These are phyloP conservation scores for Malus hybrid DNA, from an alignment of 331 rosid genomes.

Conservation along the genomic window DNA sequence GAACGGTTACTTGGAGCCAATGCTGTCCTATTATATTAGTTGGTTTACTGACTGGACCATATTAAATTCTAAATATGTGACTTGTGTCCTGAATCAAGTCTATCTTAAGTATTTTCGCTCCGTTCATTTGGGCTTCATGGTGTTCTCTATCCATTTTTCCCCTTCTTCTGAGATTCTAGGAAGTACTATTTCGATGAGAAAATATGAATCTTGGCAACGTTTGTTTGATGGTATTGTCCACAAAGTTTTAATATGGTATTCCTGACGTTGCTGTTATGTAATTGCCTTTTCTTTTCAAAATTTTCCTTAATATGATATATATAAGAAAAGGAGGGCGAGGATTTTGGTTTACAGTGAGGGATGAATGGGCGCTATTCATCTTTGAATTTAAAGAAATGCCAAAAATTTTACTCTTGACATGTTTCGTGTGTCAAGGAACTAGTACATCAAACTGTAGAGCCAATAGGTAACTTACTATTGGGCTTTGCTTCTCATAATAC, in stretches of 20 bases:
- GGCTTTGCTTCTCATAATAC: background rate
- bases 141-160: background rate
- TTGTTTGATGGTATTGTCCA: background rate
- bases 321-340: background rate
- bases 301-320: background rate
- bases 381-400: background rate
- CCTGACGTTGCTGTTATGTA: background rate
- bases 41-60: background rate
- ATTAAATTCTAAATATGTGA: background rate
- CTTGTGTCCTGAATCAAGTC: background rate
- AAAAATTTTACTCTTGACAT: background rate
- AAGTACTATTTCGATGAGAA: background rate
- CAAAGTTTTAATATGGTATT: background rate
- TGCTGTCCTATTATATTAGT: background rate
- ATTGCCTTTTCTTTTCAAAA: background rate
- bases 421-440: background rate
- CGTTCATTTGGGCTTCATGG: background rate
- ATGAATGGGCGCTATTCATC: background rate
- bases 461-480: background rate
- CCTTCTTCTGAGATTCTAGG: background rate
- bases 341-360: background rate
- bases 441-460: background rate
- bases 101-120: background rate
- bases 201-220: background rate
- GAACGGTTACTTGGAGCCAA: background rate